A percentile compares a stretch with the other conserved stretches of the same genome.
These are phyloP conservation scores for Avena sativa DNA, from an alignment of 176 grass and related monocot species.

Conservation along the genomic window DNA sequence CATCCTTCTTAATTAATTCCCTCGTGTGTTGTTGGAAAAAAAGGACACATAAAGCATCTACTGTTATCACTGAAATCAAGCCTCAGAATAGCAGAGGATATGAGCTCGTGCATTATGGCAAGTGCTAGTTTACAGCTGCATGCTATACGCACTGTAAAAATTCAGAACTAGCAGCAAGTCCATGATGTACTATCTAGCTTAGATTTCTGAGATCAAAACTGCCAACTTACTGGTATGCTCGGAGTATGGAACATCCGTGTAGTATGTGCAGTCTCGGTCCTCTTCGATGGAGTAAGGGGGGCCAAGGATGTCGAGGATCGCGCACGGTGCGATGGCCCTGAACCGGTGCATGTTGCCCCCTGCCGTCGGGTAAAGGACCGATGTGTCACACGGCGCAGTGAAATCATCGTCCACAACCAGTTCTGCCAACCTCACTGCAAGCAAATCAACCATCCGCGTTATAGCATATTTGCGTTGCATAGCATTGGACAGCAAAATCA, in stretches of 20 bases:
- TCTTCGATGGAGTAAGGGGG: slow-evolving; percentile 84
- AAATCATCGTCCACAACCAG: slow-evolving; percentile 73
- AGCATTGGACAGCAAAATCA: not conserved
- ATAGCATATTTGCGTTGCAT: not conserved
- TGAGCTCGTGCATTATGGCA: not conserved
- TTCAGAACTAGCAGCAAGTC: not conserved
- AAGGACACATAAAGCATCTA: not conserved
- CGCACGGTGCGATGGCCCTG: slow-evolving; percentile 61
- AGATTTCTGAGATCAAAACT: not conserved
- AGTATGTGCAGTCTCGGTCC: slow-evolving; percentile 85
- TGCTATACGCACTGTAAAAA: not conserved
- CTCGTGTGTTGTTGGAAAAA: not conserved
- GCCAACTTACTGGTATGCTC: slow-evolving; percentile 53
- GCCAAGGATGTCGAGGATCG: slow-evolving; percentile 72
- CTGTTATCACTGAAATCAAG: not conserved
- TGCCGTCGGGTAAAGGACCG: slow-evolving; percentile 71
- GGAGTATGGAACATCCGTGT: slow-evolving; percentile 53
- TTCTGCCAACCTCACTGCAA: slow-evolving; percentile 67
- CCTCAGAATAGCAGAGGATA: not conserved
- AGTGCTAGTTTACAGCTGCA: not conserved
- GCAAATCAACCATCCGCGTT: not conserved
- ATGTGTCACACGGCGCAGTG: slow-evolving; percentile 70
- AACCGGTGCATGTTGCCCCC: slow-evolving; percentile 93
- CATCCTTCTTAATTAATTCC: not conserved
- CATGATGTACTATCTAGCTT: too few relatives aligned